Evolutionary conservation across 805 yeast species (phyloP), one percentile per base, ranked within the genome.

Genomic region (Brettanomyces anomalus): DNA sequence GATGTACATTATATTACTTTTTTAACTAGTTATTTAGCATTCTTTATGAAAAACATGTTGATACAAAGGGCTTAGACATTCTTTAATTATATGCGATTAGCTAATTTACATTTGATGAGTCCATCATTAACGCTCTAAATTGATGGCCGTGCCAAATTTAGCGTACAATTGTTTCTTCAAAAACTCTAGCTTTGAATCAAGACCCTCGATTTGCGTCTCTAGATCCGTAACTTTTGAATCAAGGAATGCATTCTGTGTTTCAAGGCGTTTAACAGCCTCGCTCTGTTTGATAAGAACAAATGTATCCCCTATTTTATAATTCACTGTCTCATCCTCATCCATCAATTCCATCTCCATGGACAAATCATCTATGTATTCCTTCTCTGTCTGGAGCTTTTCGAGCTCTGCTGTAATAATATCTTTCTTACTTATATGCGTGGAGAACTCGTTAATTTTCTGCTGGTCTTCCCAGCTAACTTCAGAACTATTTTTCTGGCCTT

Each of bases 281-380:
- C 66, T 58, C 46, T 81, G 89, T 47, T 71, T 74, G 56, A 90
- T 54, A 49, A 72, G 75, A n/a, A 87, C 75, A 57, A 90, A 88
- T 4, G 72, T 67, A 43, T 85, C 95, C 5, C 97, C 97, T 15
- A 90, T 65, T 51, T 82, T 83, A 63, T 87, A 90, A 51, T 80
- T 82, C 7, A 82, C 65, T 44, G 70, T 64, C 36, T 81, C 88
- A 43, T 80, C 88, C 51, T 76, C 80, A 49, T 90, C 97, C 26
- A 87, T 64, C 37, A 93, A 72, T 61, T 90, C 97, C 35, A 90
- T 70, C 56, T 90, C 98, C 55, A 86, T 56, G 5, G 85, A 68
- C 30, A 87, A 79, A 56, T 90, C 97, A 51, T 87, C 96, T 26
- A 90, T 65, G 54, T 85, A 86, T 55, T 88, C 97, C 51, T 87